Conservation (phyloP, 306 rosid genomes). For the Adenanthera pavonina region DNA sequence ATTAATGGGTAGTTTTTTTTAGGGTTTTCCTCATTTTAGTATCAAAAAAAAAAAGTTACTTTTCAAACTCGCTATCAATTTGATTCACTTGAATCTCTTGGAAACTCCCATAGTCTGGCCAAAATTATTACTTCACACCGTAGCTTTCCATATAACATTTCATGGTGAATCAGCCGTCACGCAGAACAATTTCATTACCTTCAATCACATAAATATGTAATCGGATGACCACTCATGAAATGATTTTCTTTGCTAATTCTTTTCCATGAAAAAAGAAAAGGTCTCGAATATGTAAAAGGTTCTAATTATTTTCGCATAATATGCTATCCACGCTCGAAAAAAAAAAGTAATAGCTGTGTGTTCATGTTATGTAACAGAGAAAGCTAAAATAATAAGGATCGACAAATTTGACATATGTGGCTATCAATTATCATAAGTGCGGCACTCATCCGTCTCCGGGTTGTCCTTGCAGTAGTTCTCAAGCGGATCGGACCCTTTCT, state of each 20-base stretch:
- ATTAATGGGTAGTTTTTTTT: too few relatives aligned
- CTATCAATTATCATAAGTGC: slow-evolving; percentile 73
- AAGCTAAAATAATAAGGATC: not conserved
- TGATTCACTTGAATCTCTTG: too few relatives aligned
- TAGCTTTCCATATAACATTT: not conserved
- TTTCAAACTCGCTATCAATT: too few relatives aligned
- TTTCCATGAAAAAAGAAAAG: not conserved
- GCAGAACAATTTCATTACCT: not conserved
- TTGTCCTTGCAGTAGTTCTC: slow-evolving; percentile 86
- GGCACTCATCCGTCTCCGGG: slow-evolving; percentile 87
- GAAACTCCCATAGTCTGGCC: not conserved
- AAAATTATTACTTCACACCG: not conserved
- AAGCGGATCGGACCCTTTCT: slow-evolving; percentile 71
- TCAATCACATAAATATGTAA: not conserved
- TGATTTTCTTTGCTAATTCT: too few relatives aligned
- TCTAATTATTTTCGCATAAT: not conserved
- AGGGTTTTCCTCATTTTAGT: too few relatives aligned
- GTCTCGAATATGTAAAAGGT: not conserved
- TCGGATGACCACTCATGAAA: not conserved
- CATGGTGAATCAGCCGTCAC: not conserved
- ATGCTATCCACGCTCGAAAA: not conserved
- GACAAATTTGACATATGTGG: not conserved
- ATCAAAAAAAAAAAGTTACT: too few relatives aligned
- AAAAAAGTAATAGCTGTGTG: slow-evolving; percentile 9
- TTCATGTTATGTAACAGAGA: slow-evolving; percentile 20